Evolutionary conservation across 768 basidiomycete genomes (phyloP).

Genomic region (Phanerochaete carnosa): DNA sequence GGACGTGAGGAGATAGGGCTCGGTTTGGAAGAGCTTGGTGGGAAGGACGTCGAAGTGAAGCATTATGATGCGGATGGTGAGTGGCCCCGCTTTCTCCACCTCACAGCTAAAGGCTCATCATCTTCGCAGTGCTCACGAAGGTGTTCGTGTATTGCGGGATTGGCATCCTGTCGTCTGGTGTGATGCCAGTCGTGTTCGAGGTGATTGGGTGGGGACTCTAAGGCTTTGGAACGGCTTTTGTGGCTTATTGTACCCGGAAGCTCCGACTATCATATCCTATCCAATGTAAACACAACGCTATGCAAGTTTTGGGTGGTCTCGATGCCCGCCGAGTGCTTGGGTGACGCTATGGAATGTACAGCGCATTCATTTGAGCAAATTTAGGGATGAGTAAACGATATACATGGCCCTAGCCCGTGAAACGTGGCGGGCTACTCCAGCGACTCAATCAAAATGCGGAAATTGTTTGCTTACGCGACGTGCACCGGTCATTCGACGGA

Average conservation of each 20-base stretch:
- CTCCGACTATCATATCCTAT: not conserved
- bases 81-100: conserved; percentile 23
- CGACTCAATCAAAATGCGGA: not conserved
- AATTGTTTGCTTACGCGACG: not conserved
- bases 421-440: not conserved
- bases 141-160: conserved; percentile 82
- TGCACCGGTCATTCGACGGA: not conserved
- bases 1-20: conserved; percentile 33
- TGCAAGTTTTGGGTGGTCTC: not conserved
- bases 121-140: conserved; percentile 74
- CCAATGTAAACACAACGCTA: not conserved
- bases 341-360: too few species aligned
- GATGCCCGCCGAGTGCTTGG: too few species aligned
- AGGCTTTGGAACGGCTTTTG: not conserved
- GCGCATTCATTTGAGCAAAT: too few species aligned
- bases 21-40: conserved; percentile 35
- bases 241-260: not conserved
- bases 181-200: conserved; percentile 67
- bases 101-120: not conserved
- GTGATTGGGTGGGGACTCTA: conserved; percentile 63
- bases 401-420: too few species aligned
- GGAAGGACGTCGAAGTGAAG: conserved; percentile 43
- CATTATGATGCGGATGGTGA: conserved; percentile 87
- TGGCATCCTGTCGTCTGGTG: conserved; percentile 59
- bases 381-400: too few species aligned